A percentile compares a stretch with the other conserved stretches of the same genome.
Evolutionary conservation across 2,329 filamentous ascomycete species (phyloP).

Genomic region (Fusarium tjaetaba): DNA sequence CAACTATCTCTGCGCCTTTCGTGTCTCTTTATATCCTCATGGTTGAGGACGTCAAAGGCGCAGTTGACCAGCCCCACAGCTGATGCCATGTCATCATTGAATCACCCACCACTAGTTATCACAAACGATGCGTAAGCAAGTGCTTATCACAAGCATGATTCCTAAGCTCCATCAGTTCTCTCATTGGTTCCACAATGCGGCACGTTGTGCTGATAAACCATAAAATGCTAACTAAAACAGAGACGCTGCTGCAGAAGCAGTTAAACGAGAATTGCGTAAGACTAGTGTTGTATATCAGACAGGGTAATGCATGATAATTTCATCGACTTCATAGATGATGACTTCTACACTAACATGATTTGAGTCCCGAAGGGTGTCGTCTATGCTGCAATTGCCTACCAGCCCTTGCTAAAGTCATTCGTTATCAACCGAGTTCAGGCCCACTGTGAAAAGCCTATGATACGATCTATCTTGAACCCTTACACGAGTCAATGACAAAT

Average conservation of each 20-base stretch:
- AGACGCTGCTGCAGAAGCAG: neutral
- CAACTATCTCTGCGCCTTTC: no score
- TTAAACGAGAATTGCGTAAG: neutral
- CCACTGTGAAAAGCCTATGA: neutral
- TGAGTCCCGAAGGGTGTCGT: fast-evolving
- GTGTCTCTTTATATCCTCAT: neutral
- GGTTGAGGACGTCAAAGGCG: neutral
- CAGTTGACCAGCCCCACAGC: neutral
- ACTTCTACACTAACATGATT: neutral
- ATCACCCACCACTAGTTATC: neutral
- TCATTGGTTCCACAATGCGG: neutral
- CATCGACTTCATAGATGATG: neutral
- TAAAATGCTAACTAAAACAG: neutral
- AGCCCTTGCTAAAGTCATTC: neutral
- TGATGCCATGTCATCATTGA: neutral
- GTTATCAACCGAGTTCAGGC: neutral
- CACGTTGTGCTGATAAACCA: neutral
- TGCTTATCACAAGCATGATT: neutral
- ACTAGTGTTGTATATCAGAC: neutral
- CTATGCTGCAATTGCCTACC: fast-evolving
- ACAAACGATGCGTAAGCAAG: conserved; percentile 13
- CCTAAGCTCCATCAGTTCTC: neutral
- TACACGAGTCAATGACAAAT: no score
- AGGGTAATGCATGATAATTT: neutral
- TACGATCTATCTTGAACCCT: neutral